Conservation (phyloP, 169 alveolate species). For the Plasmodium ovale region DNA sequence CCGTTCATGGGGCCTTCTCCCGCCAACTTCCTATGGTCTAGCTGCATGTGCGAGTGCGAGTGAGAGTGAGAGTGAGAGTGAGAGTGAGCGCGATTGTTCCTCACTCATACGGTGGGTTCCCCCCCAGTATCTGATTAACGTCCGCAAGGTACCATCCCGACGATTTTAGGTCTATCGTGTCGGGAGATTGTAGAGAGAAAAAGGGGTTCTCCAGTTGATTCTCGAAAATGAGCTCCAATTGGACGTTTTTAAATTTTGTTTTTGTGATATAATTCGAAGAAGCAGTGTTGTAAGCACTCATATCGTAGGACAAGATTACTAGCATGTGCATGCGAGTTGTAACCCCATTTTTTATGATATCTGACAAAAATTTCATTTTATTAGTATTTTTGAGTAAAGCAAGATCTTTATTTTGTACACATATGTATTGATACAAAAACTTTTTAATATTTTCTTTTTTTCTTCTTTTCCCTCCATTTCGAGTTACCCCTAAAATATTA, state of each 20-base stretch:
- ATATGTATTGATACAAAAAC: slow-evolving; percentile 73
- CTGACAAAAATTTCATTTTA: slow-evolving; percentile 65
- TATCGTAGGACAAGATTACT: slow-evolving; percentile 36
- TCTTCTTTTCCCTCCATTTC: slow-evolving; percentile 69
- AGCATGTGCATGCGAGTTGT: slow-evolving; percentile 72
- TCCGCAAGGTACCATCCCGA: slow-evolving; percentile 75
- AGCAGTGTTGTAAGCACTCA: slow-evolving; percentile 26
- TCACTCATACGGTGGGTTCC: slow-evolving; percentile 71
- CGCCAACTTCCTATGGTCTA: background rate
- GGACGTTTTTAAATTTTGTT: slow-evolving; percentile 55
- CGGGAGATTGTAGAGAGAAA: slow-evolving; percentile 62
- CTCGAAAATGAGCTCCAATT: slow-evolving; percentile 60
- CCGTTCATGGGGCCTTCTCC: too few relatives aligned
- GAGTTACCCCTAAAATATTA: slow-evolving; percentile 61
- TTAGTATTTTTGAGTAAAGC: slow-evolving; percentile 34
- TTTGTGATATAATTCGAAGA: slow-evolving; percentile 39
- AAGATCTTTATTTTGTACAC: slow-evolving; percentile 63
- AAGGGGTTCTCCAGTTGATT: slow-evolving; percentile 67
- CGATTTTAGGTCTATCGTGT: slow-evolving; percentile 54
- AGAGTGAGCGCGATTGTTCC: too few relatives aligned
- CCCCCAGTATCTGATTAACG: slow-evolving; percentile 71
- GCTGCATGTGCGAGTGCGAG: too few relatives aligned
- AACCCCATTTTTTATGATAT: slow-evolving; percentile 73
- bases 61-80: too few relatives aligned
- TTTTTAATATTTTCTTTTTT: slow-evolving; percentile 74